These are phyloP conservation scores for Suillus variegatus DNA, from an alignment of 768 basidiomycete species.

Conservation along the genomic window DNA sequence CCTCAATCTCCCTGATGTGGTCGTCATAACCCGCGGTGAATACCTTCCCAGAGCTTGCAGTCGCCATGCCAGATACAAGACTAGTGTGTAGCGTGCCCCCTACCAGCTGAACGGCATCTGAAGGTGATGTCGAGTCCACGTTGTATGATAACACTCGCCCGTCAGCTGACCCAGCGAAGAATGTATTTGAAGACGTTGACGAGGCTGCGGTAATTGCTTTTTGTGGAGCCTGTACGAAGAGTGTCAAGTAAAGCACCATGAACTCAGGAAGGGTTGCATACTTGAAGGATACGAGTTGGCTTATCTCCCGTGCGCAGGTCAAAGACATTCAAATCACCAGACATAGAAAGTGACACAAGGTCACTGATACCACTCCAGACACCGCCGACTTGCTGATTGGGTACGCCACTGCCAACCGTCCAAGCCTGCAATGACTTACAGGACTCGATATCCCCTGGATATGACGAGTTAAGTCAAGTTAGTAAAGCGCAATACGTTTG, in stretches of 20 bases:
- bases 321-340: conserved; percentile 79
- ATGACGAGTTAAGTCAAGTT: background rate
- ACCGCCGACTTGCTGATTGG: conserved; percentile 85
- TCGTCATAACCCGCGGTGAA: conserved; percentile 86
- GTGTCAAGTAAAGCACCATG: conserved; percentile 4
- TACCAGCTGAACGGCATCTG: conserved; percentile 44
- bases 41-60: conserved; percentile 48
- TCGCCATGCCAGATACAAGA: conserved; percentile 63
- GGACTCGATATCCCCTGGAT: conserved; percentile 77
- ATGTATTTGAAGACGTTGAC: conserved; percentile 51
- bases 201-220: conserved; percentile 73
- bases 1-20: conserved; percentile 64
- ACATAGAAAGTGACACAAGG: conserved; percentile 82
- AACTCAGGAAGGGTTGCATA: conserved; percentile 33
- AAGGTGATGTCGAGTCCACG: conserved; percentile 23
- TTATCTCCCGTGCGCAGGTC: conserved; percentile 70
- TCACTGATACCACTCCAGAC: conserved; percentile 74
- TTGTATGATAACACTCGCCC: conserved; percentile 74
- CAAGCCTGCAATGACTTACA: conserved; percentile 68
- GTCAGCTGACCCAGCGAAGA: conserved; percentile 80
- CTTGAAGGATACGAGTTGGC: conserved; percentile 62
- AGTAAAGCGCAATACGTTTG: background rate
- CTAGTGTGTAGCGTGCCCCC: conserved; percentile 71
- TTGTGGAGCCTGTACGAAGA: conserved; percentile 64
- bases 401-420: conserved; percentile 72